Evolutionary conservation across 1,284 basidiomycete genomes (phyloP), one percentile per base, ranked within the genome.

Genomic region (Fomitopsis palustris): DNA sequence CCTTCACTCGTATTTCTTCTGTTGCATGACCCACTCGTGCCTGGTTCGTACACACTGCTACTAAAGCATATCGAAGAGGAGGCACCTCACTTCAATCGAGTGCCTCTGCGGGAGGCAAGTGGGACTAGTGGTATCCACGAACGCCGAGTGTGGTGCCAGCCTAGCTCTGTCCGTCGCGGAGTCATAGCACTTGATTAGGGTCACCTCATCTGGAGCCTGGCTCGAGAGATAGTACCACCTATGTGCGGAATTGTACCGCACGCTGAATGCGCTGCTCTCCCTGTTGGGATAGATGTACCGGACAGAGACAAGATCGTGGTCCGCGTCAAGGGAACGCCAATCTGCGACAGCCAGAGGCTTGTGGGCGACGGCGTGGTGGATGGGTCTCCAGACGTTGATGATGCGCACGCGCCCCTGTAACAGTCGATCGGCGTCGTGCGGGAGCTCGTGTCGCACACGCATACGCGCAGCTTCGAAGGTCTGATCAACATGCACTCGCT

Each of bases 301-400:
- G 2, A 70, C 70, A 8, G 71, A 55, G 38, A 77, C 62, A 54
- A 80, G 69, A 61, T 78, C 74, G 12, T 68, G 61, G 7, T 69
- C 65, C 1, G 63, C 56, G 59, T 75, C 63, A 29, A 83, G 66
- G 10, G 75, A 72, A 47, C 76, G 72, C 54, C 72, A 80, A 63
- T 83, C 82, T 0, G 75, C 75, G 2, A 83, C 68, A 0, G 78
- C 79, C 47, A 84, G 76, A 0, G 83, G 83, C 62, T 70, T 71
- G 63, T 84, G 78, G 21, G 74, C 69, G 14, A 78, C 81, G 1
- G 77, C 62, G 47, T 79, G 73, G 10, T 67, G 71, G 56, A 84
- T 77, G 2, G 82, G 82, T 19, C 81, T 74, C 83, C 82, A 84
- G 57, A 83, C 75, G 66, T 84, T 84, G 74, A 84, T 79, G 61